These are phyloP conservation scores for Eucalyptus marginata DNA, from an alignment of 345 rosid genomes.

Conservation along the genomic window DNA sequence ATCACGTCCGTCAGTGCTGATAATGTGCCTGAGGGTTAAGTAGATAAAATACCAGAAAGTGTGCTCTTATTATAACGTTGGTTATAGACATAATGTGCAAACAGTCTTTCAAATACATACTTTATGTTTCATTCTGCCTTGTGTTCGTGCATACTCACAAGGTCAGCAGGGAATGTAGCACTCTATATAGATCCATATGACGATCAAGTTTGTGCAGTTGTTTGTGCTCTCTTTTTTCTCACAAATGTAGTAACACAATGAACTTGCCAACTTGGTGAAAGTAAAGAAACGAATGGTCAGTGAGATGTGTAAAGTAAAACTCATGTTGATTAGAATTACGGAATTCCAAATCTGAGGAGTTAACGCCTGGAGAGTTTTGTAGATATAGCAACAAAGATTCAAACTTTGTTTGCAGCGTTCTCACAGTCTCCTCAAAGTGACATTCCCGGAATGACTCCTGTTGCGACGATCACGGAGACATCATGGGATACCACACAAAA, in stretches of 20 bases:
- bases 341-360: not conserved
- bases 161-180: not conserved
- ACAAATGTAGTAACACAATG: not conserved
- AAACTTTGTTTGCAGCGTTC: not conserved
- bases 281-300: not conserved
- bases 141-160: not conserved
- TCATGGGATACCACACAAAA: not conserved
- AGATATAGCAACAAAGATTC: not conserved
- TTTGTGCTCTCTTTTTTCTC: not conserved
- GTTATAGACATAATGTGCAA: not conserved
- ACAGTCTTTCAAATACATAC: not conserved
- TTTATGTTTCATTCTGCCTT: not conserved
- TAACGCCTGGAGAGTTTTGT: not conserved
- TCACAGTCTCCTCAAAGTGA: not conserved
- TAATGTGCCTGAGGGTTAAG: not conserved
- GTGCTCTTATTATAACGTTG: not conserved
- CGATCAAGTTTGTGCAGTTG: not conserved
- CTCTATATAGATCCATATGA: not conserved
- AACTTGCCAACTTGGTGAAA: not conserved
- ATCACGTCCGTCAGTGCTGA: not conserved
- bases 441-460: not conserved
- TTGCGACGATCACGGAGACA: not conserved
- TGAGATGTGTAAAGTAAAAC: not conserved
- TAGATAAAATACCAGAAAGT: not conserved
- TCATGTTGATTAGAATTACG: fast-evolving